Evolutionary conservation across 345 rosid species (phyloP).

Genomic region (Hevea brasiliensis): DNA sequence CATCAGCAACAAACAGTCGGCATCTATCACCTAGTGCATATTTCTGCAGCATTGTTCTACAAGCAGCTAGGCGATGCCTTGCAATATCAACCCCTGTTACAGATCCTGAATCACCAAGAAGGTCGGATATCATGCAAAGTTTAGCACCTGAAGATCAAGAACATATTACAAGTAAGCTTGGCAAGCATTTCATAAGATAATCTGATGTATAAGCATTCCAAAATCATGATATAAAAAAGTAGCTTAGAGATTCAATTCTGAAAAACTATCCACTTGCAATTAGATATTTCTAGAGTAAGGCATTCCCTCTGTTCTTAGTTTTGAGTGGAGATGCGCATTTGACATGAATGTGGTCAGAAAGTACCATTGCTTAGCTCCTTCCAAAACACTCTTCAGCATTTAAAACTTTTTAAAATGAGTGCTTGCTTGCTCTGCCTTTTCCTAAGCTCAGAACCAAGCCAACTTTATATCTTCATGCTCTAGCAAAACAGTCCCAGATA

Average conservation of each 20-base stretch:
- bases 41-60: conserved; percentile 82
- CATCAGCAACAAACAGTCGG: conserved; percentile 85
- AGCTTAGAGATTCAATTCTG: background rate
- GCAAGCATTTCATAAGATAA: background rate
- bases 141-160: conserved; percentile 75
- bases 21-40: conserved; percentile 68
- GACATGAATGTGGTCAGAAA: background rate
- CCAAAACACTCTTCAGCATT: background rate
- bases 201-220: background rate
- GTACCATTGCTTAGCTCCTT: background rate
- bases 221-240: background rate
- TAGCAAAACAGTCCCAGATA: background rate
- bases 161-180: background rate
- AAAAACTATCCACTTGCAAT: background rate
- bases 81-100: conserved; percentile 92
- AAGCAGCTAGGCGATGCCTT: conserved; percentile 83
- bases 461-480: background rate
- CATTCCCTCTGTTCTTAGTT: background rate
- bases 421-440: background rate
- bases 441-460: background rate
- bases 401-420: background rate
- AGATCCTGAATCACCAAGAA: conserved; percentile 72
- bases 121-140: conserved; percentile 81
- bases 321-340: background rate
- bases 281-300: background rate